Evolutionary conservation across 805 yeast species (phyloP).

Genomic region (Teunomyces funiuensis): DNA sequence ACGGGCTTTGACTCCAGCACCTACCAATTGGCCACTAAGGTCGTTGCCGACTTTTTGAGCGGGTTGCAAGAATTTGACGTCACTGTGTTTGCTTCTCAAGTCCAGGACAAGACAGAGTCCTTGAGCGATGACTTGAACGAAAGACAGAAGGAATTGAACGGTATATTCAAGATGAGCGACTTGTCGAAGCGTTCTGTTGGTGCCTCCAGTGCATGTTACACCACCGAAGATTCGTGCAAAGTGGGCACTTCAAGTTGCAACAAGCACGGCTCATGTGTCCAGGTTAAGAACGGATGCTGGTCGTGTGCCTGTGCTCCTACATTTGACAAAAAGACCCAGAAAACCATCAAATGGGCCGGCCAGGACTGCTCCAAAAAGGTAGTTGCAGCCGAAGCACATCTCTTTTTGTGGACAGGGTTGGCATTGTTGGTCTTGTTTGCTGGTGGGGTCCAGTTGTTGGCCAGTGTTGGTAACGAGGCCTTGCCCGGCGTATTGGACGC

Average conservation of each 20-base stretch:
- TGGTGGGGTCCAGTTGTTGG: conserved; percentile 54
- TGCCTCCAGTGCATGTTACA: conserved; percentile 31
- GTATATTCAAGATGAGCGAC: conserved; percentile 13
- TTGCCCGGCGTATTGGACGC: conserved; percentile 70
- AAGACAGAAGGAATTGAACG: conserved; percentile 17
- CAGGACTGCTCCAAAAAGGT: conserved; percentile 66
- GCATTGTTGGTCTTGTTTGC: conserved; percentile 46
- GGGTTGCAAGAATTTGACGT: conserved; percentile 19
- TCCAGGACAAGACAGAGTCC: conserved; percentile 14
- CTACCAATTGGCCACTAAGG: conserved; percentile 36
- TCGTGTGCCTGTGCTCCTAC: conserved; percentile 51
- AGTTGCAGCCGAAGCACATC: conserved; percentile 61
- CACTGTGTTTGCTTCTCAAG: conserved; percentile 15
- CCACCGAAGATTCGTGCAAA: conserved; percentile 48
- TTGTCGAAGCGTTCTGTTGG: conserved; percentile 14
- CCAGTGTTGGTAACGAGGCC: conserved; percentile 55
- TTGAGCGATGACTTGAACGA: conserved; percentile 12
- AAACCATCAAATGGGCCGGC: conserved; percentile 58
- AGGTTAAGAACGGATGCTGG: conserved; percentile 43
- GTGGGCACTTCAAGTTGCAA: conserved; percentile 49
- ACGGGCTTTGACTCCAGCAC: conserved; percentile 44
- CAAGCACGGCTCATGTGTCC: conserved; percentile 53
- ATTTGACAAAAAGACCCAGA: conserved; percentile 37
- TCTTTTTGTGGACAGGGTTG: conserved; percentile 66
- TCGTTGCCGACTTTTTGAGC: conserved; percentile 24